These are phyloP conservation scores for Carallia pectinifolia DNA, from an alignment of 345 rosid species.

Conservation along the genomic window DNA sequence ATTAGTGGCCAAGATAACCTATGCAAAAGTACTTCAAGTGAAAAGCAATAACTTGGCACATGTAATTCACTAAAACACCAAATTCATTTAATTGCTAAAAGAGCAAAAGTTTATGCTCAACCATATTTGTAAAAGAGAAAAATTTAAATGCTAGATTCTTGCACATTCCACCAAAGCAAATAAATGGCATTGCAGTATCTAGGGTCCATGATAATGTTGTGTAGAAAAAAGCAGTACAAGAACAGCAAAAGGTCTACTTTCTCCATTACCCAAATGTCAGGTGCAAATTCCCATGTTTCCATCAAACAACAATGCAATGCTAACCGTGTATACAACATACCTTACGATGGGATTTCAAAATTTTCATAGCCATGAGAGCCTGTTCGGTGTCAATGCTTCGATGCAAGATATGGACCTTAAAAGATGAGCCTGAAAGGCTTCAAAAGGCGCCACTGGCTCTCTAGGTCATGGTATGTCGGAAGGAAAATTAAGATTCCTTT, in stretches of 20 bases:
- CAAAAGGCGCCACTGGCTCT: constrained; percentile 75
- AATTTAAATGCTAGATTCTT: too few relatives aligned
- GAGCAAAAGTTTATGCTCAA: neutral
- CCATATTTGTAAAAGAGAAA: too few relatives aligned
- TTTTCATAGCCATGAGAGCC: constrained; percentile 86
- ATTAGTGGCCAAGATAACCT: constrained; percentile 93
- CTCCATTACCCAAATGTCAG: neutral
- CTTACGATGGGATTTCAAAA: constrained; percentile 85
- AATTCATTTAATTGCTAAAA: neutral
- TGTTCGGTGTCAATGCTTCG: constrained; percentile 80
- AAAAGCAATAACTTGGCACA: constrained; percentile 1
- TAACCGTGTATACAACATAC: constrained; percentile 32
- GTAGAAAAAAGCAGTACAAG: too few relatives aligned
- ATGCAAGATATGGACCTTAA: constrained; percentile 83
- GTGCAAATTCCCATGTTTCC: neutral
- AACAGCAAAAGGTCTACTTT: too few relatives aligned
- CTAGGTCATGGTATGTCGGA: constrained; percentile 81
- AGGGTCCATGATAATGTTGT: too few relatives aligned
- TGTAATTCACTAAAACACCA: neutral
- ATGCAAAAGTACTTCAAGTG: constrained; percentile 15
- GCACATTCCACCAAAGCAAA: too few relatives aligned
- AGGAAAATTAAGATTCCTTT: constrained; percentile 92
- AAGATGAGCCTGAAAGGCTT: constrained; percentile 48
- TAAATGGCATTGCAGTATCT: too few relatives aligned
- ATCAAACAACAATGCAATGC: neutral